Base-by-base conservation (phyloP, 768 basidiomycete genomes). In the Myochromella boudieri region DNA sequence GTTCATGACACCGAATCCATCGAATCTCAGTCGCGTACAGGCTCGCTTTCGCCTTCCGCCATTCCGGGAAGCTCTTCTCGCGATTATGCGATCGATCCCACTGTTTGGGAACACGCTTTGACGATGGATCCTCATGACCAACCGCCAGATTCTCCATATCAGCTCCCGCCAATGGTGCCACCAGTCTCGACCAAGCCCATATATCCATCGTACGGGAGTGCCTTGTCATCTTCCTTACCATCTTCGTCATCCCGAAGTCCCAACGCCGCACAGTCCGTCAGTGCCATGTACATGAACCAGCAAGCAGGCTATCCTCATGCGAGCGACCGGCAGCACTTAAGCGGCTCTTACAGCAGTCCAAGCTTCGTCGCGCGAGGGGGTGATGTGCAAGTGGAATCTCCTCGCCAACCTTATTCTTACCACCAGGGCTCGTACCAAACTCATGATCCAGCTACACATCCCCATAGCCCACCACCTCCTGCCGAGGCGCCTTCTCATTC, bases 11-110 rank as follows among this genome's bases (percentile, higher is more conserved):
- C 76, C 0, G 77, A 76, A 6, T 62, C 68, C 37, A 64, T 60
- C 3, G 72, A 70, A 17, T 77, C 77, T 1, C 72, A 78, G 3
- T 61, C 82, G 26, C 74, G 83, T 46, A 73, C 75, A 15, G 81
- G 82, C 54, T 87, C 85, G 14, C 64, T 75, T 28, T 86, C 86
- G 3, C 86, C 87, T n/a, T 69, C 75, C 15, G 71, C 71, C 24
- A 67, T 79, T 15, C 71, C 80, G 3, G 72, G 75, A 40, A 71
- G 77, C 1, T 67, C 77, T 56, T 68, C 80, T 29, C 72, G 71
- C 21, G 63, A 68, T 26, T 73, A 70, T 37, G 74, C 77, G 44
- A 74, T 78, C 41, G 78, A 80, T 53, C 63, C 69, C 37, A 57
- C 67, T 40, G 62, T 68, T 44, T 86, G 85, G 85, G 75, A 80